Evolutionary conservation across 148 eudicot species (phyloP).

Genomic region (Cornus controversa): DNA sequence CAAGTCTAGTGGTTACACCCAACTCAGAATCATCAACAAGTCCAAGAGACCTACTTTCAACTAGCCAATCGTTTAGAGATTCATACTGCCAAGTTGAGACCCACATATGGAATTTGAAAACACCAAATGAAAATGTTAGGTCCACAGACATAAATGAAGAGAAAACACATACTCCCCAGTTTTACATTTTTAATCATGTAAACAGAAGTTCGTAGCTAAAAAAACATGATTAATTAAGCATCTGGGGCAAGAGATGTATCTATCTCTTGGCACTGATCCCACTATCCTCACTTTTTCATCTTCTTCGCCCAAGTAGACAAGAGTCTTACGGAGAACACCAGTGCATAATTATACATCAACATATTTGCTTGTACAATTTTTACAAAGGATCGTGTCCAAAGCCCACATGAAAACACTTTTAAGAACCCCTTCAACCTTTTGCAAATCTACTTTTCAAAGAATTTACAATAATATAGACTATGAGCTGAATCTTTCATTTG

Average conservation of each 20-base stretch:
- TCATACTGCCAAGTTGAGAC: slow-evolving; percentile 95
- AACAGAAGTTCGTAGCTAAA: neutral
- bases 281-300: too few species aligned
- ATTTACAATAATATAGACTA: neutral
- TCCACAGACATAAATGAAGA: neutral
- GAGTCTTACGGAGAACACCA: too few species aligned
- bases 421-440: slow-evolving; percentile 1
- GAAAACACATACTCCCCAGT: neutral
- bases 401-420: neutral
- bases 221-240: neutral
- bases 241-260: too few species aligned
- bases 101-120: slow-evolving; percentile 83
- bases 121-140: slow-evolving; percentile 10
- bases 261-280: too few species aligned
- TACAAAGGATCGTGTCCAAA: neutral
- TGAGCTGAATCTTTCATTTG: neutral
- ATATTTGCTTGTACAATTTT: neutral
- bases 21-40: slow-evolving; percentile 66
- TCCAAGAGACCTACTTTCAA: slow-evolving; percentile 63
- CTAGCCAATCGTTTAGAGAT: slow-evolving; percentile 80
- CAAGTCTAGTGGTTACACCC: slow-evolving; percentile 85
- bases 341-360: too few species aligned
- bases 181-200: neutral
- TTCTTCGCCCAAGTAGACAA: too few species aligned
- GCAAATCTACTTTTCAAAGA: neutral